Conservation (phyloP, 1,139 yeast genomes). For the Taphrina pruni region DNA sequence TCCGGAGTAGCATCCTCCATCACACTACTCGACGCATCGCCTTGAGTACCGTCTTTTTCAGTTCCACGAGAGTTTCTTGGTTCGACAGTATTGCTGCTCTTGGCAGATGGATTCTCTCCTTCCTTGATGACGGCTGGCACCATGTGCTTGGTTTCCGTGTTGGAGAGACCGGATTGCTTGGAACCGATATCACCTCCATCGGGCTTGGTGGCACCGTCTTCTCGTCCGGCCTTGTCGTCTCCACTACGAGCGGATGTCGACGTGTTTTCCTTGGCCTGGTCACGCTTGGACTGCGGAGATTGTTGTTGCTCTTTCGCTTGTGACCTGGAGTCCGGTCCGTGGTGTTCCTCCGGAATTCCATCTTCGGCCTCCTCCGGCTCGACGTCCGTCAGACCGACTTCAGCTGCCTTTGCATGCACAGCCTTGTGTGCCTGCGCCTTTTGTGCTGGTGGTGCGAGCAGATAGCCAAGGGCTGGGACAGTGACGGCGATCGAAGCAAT, state of each 20-base stretch:
- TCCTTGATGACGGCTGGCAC: conserved; percentile 28
- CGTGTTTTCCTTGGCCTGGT: conserved; percentile 17
- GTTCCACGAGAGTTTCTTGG: conserved; percentile 31
- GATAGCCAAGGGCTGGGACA: conserved; percentile 39
- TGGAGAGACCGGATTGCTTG: conserved; percentile 36
- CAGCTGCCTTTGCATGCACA: conserved; percentile 29
- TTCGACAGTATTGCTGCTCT: conserved; percentile 28
- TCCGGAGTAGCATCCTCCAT: conserved; percentile 15
- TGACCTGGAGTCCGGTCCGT: conserved; percentile 38
- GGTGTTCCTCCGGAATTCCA: conserved; percentile 29
- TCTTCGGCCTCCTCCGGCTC: conserved; percentile 34
- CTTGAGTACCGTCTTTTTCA: conserved; percentile 29
- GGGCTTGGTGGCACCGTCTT: conserved; percentile 21
- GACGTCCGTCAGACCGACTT: conserved; percentile 27
- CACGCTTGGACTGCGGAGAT: conserved; percentile 16
- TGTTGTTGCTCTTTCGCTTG: conserved; percentile 20
- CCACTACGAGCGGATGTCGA: conserved; percentile 11
- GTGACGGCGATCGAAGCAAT: conserved; percentile 35
- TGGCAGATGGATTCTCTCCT: conserved; percentile 37
- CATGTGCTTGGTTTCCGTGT: conserved; percentile 39
- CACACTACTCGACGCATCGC: conserved; percentile 8
- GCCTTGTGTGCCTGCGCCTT: conserved; percentile 38
- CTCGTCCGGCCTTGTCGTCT: conserved; percentile 28
- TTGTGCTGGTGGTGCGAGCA: conserved; percentile 34
- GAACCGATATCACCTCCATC: conserved; percentile 36